Percentiles rank a stretch among this genome's conserved stretches.
Evolutionary conservation across 495 filamentous ascomycete genomes (phyloP).

Genomic region (Penicillium cataractarum): DNA sequence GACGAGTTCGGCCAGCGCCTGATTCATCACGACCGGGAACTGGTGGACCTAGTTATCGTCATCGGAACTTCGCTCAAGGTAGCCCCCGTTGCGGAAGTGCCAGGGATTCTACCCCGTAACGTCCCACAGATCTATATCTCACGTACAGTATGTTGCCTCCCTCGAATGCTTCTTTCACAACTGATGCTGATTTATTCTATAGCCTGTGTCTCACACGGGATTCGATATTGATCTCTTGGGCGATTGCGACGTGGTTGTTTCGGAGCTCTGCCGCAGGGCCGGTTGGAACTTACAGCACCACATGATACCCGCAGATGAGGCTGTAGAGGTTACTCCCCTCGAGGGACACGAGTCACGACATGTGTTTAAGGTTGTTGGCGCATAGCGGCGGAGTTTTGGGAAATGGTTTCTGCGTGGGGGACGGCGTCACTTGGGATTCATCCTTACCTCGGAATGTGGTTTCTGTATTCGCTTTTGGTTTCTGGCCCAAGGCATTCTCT

Average conservation of each 20-base stretch:
- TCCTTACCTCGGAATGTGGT: constrained; percentile 4
- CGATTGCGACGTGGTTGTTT: constrained; percentile 89
- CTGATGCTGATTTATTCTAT: constrained; percentile 13
- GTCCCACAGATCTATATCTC: constrained; percentile 96
- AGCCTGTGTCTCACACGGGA: constrained; percentile 83
- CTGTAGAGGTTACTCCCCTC: constrained; percentile 57
- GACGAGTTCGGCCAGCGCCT: constrained; percentile 82
- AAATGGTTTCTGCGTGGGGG: constrained; percentile 29
- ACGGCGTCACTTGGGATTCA: constrained; percentile 33
- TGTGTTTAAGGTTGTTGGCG: constrained; percentile 57
- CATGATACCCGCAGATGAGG: constrained; percentile 74
- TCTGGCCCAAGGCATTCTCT: constrained; percentile 15
- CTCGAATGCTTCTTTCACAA: not conserved
- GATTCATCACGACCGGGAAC: constrained; percentile 73
- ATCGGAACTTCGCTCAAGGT: constrained; percentile 98
- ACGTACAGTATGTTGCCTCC: constrained; percentile 60
- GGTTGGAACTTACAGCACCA: constrained; percentile 89
- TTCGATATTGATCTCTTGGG: constrained; percentile 96
- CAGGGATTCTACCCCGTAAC: constrained; percentile 71
- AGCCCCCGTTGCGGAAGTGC: constrained; percentile 90
- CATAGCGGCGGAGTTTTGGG: constrained; percentile 50
- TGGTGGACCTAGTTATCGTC: constrained; percentile 90
- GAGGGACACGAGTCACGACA: constrained; percentile 71
- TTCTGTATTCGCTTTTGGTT: constrained; percentile 14
- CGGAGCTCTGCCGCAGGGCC: constrained; percentile 81